Evolutionary conservation across 2,329 filamentous ascomycete species (phyloP), one percentile per base, ranked within the genome.

Genomic region (Plenodomus lindquistii): DNA sequence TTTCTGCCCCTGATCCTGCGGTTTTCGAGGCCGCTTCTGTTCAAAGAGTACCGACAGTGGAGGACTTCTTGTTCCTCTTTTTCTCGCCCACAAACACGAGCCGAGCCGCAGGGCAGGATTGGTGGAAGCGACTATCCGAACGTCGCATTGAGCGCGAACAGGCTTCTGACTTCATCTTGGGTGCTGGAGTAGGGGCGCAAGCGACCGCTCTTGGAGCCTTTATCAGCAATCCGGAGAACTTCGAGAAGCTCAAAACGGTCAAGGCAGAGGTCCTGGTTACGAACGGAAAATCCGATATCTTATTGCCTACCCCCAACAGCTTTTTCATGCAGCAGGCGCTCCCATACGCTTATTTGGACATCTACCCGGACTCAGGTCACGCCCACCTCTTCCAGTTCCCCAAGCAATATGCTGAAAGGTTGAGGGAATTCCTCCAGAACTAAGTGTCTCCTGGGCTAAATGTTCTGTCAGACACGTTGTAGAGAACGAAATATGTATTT

Each of bases 1-100:
- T 18, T 7, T 5, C 18, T 41, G 59, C 58, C 4, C 73, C 74
- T 3, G 54, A 68, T 15, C 6, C 15, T n/a, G 31, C 44, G n/a
- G 21, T 37, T 2, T 17, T 36, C 19, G 19, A 27, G 1, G 8
- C 10, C 2, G 27, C 35, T 15, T 19, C 36, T 13, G n/a, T n/a
- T n/a, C n/a, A n/a, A n/a, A n/a, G n/a, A n/a, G n/a, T n/a, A n/a
- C n/a, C n/a, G n/a, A n/a, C n/a, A n/a, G n/a, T 17, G 9, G 36
- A 43, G 1, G 22, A 40, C 4, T 44, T 49, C 17, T 18, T 55
- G 10, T 20, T 11, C 16, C 36, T 51, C 11, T 51, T 56, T 34
- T 62, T 55, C 24, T 47, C 16, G 18, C 46, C 49, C 13, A 50
- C 48, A 1, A 44, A 59, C 15, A 47, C 27, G 17, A 55, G 54